Evolutionary conservation across 2,329 filamentous ascomycete genomes (phyloP).

Genomic region (Coniochaeta prunicola): DNA sequence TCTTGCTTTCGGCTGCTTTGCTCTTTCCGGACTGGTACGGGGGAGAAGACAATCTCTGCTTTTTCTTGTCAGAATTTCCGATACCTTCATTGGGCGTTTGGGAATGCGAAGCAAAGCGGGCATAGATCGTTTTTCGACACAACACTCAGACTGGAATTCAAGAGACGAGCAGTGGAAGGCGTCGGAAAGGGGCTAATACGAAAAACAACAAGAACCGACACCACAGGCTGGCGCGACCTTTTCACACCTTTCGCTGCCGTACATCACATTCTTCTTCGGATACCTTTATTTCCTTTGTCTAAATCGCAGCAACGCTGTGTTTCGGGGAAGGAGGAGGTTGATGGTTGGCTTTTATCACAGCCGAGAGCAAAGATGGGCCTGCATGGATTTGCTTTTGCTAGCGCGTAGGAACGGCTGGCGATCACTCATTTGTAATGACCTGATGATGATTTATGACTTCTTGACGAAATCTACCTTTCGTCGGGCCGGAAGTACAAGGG

Average conservation of each 20-base stretch:
- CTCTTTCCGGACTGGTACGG: constrained; percentile 4
- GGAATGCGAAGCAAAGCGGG: constrained; percentile 8
- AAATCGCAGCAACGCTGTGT: background rate
- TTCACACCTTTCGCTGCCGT: constrained; percentile 8
- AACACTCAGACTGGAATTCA: constrained; percentile 11
- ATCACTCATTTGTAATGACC: constrained; percentile 16
- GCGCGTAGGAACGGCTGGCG: constrained; percentile 12
- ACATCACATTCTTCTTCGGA: constrained; percentile 11
- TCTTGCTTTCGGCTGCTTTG: constrained; percentile 8
- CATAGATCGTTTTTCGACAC: background rate
- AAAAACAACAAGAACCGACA: constrained; percentile 8
- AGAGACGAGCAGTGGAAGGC: constrained; percentile 2
- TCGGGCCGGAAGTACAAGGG: constrained; percentile 4
- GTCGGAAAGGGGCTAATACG: background rate
- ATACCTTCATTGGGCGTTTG: constrained; percentile 3
- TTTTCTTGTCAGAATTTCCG: background rate
- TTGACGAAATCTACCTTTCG: constrained; percentile 11
- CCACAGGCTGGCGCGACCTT: constrained; percentile 10
- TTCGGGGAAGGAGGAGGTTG: constrained; percentile 9
- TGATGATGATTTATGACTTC: constrained; percentile 17
- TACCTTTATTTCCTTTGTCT: constrained; percentile 14
- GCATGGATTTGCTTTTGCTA: constrained; percentile 13
- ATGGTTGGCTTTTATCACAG: constrained; percentile 8
- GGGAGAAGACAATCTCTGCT: background rate
- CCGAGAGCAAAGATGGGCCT: constrained; percentile 8